Evolutionary conservation across 192 early-diverging fungal species (phyloP), one percentile per base, ranked within the genome.

Genomic region (Backusella circina): DNA sequence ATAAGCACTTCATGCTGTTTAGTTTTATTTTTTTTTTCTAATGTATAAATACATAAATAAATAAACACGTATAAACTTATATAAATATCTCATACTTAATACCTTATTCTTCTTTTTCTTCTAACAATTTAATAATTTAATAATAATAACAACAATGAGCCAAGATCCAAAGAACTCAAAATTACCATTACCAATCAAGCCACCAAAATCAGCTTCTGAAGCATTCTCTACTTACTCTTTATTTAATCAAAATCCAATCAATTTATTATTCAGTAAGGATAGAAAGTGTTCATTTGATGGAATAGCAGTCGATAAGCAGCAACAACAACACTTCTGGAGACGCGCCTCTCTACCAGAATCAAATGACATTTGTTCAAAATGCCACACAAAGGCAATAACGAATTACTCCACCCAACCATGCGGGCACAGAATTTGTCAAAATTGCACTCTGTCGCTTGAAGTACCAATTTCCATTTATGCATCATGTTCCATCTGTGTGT

Each of bases 281-380:
- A 16, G 33, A 8, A 15, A 67, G 12, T 12, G 38, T 37, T 12
- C 33, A 21, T 68, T 35, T 23, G 21, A 16, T 38, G 36, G 3
- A 9, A 36, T 66, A 15, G 35, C 16, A 18, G 30, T 36, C 16
- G 33, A 33, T 66, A 35, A 18, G 21, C 33, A 23, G 6, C 67
- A 67, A 1, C 66, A 54, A 23, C 51, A 68, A n/a, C 18, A 35
- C n/a, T 54, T 64, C 65, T 73, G 71, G 71, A 32, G 71, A 37
- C 71, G 71, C 23, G 15, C 51, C 9, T 73, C 71, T 7, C 5
- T 36, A 16, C 54, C 71, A 1, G 44, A 47, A 47, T 47, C 44
- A 35, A 73, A 61, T 38, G 35, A 35, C 13, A 30, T 21, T 23
- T 68, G 67, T 8, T 68, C 36, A 35, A 68, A 68, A n/a, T 38